Conservation (phyloP, 495 filamentous ascomycete species). For the Penicillium samsonianum region DNA sequence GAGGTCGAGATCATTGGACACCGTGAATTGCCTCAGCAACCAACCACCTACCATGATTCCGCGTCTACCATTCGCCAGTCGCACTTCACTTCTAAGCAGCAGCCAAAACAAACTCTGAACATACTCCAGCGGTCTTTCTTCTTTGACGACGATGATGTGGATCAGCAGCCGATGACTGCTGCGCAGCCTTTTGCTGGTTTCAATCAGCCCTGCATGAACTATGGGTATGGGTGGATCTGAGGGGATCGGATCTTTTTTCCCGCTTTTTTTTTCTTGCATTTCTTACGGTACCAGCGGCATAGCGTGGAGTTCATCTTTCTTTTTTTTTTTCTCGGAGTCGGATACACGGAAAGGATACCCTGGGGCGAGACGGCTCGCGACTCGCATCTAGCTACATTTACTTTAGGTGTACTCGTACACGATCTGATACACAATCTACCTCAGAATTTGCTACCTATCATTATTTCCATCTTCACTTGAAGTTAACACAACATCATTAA, state of each 20-base stretch:
- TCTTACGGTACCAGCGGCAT: constrained; percentile 33
- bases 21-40: constrained; percentile 16
- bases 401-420: constrained; percentile 8
- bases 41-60: constrained; percentile 6
- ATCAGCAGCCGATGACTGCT: constrained; percentile 32
- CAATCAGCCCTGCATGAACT: constrained; percentile 41
- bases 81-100: constrained; percentile 26
- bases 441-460: background rate
- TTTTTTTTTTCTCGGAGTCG: constrained; percentile 18
- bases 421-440: constrained; percentile 1
- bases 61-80: constrained; percentile 15
- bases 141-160: constrained; percentile 44
- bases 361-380: constrained; percentile 20
- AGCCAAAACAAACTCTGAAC: constrained; percentile 35
- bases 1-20: constrained; percentile 40
- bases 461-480: background rate
- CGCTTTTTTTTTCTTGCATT: constrained; percentile 19
- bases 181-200: constrained; percentile 35
- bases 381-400: constrained; percentile 2
- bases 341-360: constrained; percentile 35
- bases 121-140: constrained; percentile 51
- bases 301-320: constrained; percentile 38
- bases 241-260: constrained; percentile 1
- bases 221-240: constrained; percentile 48
- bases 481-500: background rate